Evolutionary conservation across 176 grass and related monocot genomes (phyloP).

Genomic region (Olyra latifolia): DNA sequence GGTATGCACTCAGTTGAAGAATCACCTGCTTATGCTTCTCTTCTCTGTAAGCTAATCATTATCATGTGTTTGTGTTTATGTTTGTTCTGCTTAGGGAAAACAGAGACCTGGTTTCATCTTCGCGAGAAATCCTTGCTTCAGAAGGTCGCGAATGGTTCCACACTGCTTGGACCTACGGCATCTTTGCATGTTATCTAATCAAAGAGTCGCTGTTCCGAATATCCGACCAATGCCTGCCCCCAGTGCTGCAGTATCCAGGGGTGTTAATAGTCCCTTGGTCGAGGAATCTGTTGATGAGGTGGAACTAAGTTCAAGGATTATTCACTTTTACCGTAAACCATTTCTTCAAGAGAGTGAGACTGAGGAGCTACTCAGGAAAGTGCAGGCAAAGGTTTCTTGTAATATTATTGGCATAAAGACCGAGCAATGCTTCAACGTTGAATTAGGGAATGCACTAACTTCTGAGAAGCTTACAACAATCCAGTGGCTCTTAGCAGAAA

Average conservation of each 20-base stretch:
- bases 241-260: constrained; percentile 41
- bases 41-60: not conserved
- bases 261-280: constrained; percentile 32
- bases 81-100: constrained; percentile 16
- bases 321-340: constrained; percentile 63
- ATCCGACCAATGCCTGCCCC: not conserved
- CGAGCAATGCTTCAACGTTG: constrained; percentile 75
- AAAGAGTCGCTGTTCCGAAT: constrained; percentile 27
- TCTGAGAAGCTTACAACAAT: constrained; percentile 56
- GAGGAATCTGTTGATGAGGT: constrained; percentile 27
- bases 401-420: constrained; percentile 59
- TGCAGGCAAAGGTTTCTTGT: constrained; percentile 66
- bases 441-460: constrained; percentile 35
- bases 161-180: constrained; percentile 30
- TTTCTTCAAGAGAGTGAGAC: constrained; percentile 68
- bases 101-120: not conserved
- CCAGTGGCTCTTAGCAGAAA: constrained; percentile 82
- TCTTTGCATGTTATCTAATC: constrained; percentile 22
- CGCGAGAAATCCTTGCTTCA: not conserved
- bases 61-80: not conserved
- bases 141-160: not conserved
- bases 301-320: constrained; percentile 11
- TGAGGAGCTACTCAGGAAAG: constrained; percentile 54
- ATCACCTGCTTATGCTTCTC: not conserved
- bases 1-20: constrained; percentile 23